Evolutionary conservation across 108 stramenopile genomes (phyloP).

Genomic region (Cyclotella choctawhatcheeana): DNA sequence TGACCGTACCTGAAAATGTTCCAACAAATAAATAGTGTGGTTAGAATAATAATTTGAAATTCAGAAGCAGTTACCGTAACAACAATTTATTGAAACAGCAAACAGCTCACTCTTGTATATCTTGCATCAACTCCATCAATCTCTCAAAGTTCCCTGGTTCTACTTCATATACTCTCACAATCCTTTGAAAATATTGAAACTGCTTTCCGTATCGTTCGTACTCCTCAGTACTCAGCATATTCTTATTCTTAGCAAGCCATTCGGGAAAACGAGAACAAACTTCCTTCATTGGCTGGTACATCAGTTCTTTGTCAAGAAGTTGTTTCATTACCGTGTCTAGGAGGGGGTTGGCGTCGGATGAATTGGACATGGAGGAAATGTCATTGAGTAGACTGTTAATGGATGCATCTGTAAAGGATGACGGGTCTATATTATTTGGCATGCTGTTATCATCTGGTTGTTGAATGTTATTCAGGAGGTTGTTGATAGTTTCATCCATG

Average conservation of each 20-base stretch:
- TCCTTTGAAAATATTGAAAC: constrained; percentile 90
- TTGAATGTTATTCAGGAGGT: constrained; percentile 9
- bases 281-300: constrained; percentile 98
- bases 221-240: constrained; percentile 54
- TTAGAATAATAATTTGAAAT: constrained; percentile 4
- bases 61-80: no score
- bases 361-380: background rate
- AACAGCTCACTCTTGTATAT: constrained; percentile 81
- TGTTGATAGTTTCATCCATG: constrained; percentile 12
- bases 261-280: constrained; percentile 79
- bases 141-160: constrained; percentile 90
- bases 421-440: background rate
- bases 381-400: background rate
- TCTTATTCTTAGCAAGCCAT: constrained; percentile 87
- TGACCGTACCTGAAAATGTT: constrained; percentile 77
- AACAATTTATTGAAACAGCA: background rate
- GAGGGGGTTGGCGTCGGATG: constrained; percentile 2
- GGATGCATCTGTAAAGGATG: background rate
- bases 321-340: constrained; percentile 96
- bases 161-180: constrained; percentile 91
- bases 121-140: constrained; percentile 91
- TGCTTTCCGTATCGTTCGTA: constrained; percentile 76
- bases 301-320: constrained; percentile 91
- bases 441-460: background rate
- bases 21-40: background rate